These are phyloP conservation scores for Laburnicola sp. DNA, from an alignment of 2,329 filamentous ascomycete genomes.

Conservation along the genomic window DNA sequence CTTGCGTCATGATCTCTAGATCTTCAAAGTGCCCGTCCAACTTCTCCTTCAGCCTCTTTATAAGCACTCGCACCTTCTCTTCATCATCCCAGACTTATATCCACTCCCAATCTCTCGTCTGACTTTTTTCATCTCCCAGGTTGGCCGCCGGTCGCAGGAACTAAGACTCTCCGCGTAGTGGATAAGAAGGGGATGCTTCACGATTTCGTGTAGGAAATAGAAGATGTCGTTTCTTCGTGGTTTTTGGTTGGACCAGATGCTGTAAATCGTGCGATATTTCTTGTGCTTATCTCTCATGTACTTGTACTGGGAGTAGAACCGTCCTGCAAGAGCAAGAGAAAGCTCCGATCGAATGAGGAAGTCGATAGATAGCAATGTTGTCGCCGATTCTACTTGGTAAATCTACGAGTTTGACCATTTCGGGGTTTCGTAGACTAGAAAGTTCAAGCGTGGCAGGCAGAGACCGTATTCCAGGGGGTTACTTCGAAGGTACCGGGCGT, in stretches of 20 bases:
- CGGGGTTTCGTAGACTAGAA: too few species aligned
- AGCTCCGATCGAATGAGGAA: neutral
- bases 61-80: neutral
- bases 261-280: neutral
- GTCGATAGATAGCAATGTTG: neutral
- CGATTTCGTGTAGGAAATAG: neutral
- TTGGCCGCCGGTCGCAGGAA: slow-evolving; percentile 1
- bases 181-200: neutral
- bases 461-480: too few species aligned
- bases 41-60: neutral
- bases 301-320: neutral
- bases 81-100: neutral
- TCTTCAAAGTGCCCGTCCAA: neutral
- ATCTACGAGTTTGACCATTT: neutral
- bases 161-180: neutral
- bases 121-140: neutral
- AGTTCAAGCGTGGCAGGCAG: too few species aligned
- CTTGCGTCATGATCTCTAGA: neutral
- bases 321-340: neutral
- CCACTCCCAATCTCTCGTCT: neutral
- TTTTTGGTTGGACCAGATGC: neutral
- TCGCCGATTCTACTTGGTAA: neutral
- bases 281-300: neutral
- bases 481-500: too few species aligned
- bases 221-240: neutral